A percentile compares a stretch with the other conserved stretches of the same genome.
Evolutionary conservation across 805 yeast species (phyloP).

Genomic region (Candida odintsovae): DNA sequence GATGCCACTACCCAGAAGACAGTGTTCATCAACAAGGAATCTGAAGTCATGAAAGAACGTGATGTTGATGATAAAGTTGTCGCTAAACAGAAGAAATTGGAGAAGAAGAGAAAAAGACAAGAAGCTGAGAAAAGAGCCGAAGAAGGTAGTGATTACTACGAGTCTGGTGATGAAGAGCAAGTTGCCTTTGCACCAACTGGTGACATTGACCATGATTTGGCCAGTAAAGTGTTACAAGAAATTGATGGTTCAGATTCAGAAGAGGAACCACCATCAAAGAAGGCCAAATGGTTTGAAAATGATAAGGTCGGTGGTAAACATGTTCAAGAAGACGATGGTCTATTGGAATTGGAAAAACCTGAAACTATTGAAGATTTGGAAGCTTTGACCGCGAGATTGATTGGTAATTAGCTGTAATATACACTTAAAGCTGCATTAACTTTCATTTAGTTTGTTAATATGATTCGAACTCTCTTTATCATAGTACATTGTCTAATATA

Average conservation of each 20-base stretch:
- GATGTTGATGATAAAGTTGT: conserved; percentile 75
- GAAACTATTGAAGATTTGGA: conserved; percentile 91
- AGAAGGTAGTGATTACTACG: conserved; percentile 6
- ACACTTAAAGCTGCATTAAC: too few species aligned
- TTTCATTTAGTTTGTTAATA: too few species aligned
- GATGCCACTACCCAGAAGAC: conserved; percentile 64
- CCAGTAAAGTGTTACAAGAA: conserved; percentile 21
- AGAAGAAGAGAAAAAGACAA: conserved; percentile 83
- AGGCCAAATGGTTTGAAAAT: conserved; percentile 33
- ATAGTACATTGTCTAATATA: too few species aligned
- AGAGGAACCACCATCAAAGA: conserved; percentile 26
- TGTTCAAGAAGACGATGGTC: conserved; percentile 25
- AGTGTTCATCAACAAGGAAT: conserved; percentile 61
- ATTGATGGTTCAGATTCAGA: conserved; percentile 18
- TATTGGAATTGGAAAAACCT: conserved; percentile 80
- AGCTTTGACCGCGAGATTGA: conserved; percentile 60
- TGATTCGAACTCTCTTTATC: too few species aligned
- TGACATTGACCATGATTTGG: conserved; percentile 38
- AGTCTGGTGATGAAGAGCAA: conserved; percentile 22
- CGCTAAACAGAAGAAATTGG: conserved; percentile 73
- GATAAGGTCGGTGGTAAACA: conserved; percentile 27
- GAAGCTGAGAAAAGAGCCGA: conserved; percentile 59
- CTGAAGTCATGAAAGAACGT: conserved; percentile 58
- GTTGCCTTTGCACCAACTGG: conserved; percentile 17
- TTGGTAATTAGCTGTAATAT: conserved; percentile 10